A percentile compares a stretch with the other conserved stretches of the same genome.
These are phyloP conservation scores for Anisogramma anomala DNA, from an alignment of 2,329 filamentous ascomycete species.

Conservation along the genomic window DNA sequence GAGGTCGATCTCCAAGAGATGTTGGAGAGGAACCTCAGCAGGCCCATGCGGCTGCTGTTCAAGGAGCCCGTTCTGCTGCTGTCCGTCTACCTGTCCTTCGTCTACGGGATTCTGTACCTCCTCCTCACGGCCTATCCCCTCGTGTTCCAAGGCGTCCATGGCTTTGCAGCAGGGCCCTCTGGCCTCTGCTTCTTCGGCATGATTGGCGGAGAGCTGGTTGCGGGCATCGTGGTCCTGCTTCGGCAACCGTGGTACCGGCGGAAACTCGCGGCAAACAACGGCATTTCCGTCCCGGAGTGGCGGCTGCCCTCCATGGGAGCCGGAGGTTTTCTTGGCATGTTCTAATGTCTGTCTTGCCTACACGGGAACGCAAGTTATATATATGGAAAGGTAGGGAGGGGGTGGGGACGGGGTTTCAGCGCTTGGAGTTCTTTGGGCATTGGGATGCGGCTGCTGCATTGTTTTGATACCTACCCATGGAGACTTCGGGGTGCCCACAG, in stretches of 20 bases:
- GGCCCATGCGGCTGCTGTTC: constrained; percentile 53
- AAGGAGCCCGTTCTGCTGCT: constrained; percentile 56
- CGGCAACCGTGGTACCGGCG: constrained; percentile 56
- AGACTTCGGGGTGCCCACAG: too few species aligned
- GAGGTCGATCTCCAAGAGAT: constrained; percentile 55
- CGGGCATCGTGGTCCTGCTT: constrained; percentile 50
- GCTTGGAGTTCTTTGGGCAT: too few species aligned
- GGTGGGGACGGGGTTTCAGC: too few species aligned
- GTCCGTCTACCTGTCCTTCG: constrained; percentile 62
- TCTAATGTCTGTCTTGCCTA: constrained; percentile 37
- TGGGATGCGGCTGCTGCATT: too few species aligned
- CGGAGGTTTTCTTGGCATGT: constrained; percentile 51
- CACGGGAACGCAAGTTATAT: too few species aligned
- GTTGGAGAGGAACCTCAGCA: constrained; percentile 54
- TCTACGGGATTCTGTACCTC: constrained; percentile 68
- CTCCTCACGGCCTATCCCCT: constrained; percentile 79
- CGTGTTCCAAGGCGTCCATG: constrained; percentile 63
- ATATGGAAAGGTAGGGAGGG: too few species aligned
- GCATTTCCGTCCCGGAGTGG: constrained; percentile 54
- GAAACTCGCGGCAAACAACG: constrained; percentile 57
- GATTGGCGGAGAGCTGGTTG: constrained; percentile 60
- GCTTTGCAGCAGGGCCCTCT: constrained; percentile 55
- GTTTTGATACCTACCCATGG: too few species aligned
- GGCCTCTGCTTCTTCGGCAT: constrained; percentile 81
- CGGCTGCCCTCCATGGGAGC: constrained; percentile 50